Evolutionary conservation across 345 rosid species (phyloP), one percentile per base, ranked within the genome.

Genomic region (Noccaea bulbosa): DNA sequence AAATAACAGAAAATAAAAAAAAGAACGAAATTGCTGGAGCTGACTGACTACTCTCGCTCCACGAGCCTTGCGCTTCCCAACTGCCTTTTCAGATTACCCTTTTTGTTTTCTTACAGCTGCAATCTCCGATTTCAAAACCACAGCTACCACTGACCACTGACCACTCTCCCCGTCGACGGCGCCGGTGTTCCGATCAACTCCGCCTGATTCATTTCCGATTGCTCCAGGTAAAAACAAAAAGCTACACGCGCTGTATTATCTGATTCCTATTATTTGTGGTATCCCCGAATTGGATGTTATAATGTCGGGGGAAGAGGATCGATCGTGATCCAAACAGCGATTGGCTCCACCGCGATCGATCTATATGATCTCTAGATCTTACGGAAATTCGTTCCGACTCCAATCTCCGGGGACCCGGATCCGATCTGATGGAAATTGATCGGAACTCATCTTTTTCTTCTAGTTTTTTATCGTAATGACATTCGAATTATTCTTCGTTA

Each of bases 21-120:
- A 40, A 8, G 4, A 53, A 63, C 76, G 64, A 64, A 54, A 22
- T 63, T 45, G 70, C 41, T 71, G 75, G 69, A 71, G 54, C 47
- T 63, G 35, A 64, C 15, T 14, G 45, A 63, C 76, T 14, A 27
- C 41, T 62, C 47, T 72, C 41, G 62, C 70, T 63, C 57, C 70
- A 72, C 70, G 70, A 72, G 64, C 76, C 64, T 40, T 72, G 5
- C 57, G 76, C 58, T 64, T 48, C 71, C 30, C 35, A 72, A 72
- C 77, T 55, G 51, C 43, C 34, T 64, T 63, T 24, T 53, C 55
- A 44, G 55, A 53, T 63, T 27, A 44, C 50, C n/a, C 10, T 24
- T 5, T 14, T 55, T 52, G 7, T 32, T 6, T 4, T 15, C 16
- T 24, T 1, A 17, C 20, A 17, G 20, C 20, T 17, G 20, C 20